Evolutionary conservation across 2,329 filamentous ascomycete genomes (phyloP).

Genomic region (Corynespora cassiicola): DNA sequence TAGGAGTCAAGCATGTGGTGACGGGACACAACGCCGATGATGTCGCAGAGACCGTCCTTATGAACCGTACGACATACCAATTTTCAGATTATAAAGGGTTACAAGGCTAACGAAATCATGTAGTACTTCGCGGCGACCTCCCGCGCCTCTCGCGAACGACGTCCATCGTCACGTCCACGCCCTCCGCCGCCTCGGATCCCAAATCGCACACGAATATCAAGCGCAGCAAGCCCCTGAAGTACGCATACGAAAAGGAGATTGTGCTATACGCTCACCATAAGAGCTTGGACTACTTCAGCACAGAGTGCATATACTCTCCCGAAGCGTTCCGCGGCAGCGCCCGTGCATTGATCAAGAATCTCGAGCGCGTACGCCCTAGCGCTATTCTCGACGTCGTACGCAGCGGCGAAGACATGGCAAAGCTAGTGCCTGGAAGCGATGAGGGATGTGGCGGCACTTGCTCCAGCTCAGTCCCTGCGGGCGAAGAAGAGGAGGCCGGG

Average conservation of each 20-base stretch:
- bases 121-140: conserved; percentile 82
- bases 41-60: conserved; percentile 94
- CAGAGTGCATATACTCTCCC: conserved; percentile 97
- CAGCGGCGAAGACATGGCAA: conserved; percentile 95
- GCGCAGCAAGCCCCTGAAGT: conserved; percentile 95
- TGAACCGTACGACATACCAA: conserved; percentile 67
- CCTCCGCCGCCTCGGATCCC: conserved; percentile 55
- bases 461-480: conserved; percentile 41
- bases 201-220: conserved; percentile 79
- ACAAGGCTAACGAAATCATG: conserved; percentile 12
- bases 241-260: conserved; percentile 98
- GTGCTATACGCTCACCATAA: conserved; percentile 97
- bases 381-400: conserved; percentile 94
- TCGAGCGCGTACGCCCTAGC: conserved; percentile 91
- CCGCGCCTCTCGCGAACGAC: conserved; percentile 87
- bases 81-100: background rate
- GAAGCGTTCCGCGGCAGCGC: conserved; percentile 96
- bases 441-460: conserved; percentile 40
- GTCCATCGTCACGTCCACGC: conserved; percentile 75
- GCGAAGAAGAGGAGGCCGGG: conserved; percentile 69
- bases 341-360: conserved; percentile 88
- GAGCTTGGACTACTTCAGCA: conserved; percentile 96
- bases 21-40: conserved; percentile 98
- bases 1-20: conserved; percentile 91
- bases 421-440: conserved; percentile 70